phyloP scores from a whole-genome alignment of 805 yeast genomes.

The Metschnikowia drakensbergensis region DNA sequence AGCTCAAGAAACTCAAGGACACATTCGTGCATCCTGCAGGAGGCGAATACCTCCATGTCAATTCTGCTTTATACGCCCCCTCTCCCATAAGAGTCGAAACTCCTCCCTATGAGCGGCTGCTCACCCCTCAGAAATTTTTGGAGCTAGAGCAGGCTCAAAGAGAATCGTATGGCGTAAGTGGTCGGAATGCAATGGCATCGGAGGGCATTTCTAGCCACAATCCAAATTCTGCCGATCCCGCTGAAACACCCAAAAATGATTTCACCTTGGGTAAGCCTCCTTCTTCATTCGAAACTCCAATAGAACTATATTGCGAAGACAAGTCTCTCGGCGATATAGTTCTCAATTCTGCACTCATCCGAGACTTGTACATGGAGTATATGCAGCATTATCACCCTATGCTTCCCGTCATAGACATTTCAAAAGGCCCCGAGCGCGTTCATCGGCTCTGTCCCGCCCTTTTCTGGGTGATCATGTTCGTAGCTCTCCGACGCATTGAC shows the following conservation, averaged over 20 bases:
- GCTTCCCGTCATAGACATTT: conserved; percentile 81
- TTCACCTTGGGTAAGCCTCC: not conserved
- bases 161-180: not conserved
- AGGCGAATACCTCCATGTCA: not conserved
- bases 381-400: conserved; percentile 77
- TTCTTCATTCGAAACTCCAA: not conserved
- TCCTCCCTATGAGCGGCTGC: not conserved
- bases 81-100: not conserved
- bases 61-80: not conserved
- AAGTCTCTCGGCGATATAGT: conserved; percentile 69
- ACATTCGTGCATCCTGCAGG: conserved; percentile 31
- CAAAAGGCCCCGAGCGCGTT: conserved; percentile 76
- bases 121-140: not conserved
- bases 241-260: not conserved
- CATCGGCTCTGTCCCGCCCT: conserved; percentile 79
- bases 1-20: conserved; percentile 64
- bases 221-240: not conserved
- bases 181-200: not conserved
- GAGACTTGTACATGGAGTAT: conserved; percentile 62
- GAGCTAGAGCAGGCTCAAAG: not conserved
- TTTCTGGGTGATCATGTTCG: conserved; percentile 90
- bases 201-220: not conserved
- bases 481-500: conserved; percentile 66
- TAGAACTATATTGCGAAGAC: conserved; percentile 52
- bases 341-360: conserved; percentile 58